Percentiles rank a stretch among this genome's conserved stretches.
These are phyloP conservation scores for Coemansia sp. DNA, from an alignment of 192 early-diverging fungal species.

Conservation along the genomic window DNA sequence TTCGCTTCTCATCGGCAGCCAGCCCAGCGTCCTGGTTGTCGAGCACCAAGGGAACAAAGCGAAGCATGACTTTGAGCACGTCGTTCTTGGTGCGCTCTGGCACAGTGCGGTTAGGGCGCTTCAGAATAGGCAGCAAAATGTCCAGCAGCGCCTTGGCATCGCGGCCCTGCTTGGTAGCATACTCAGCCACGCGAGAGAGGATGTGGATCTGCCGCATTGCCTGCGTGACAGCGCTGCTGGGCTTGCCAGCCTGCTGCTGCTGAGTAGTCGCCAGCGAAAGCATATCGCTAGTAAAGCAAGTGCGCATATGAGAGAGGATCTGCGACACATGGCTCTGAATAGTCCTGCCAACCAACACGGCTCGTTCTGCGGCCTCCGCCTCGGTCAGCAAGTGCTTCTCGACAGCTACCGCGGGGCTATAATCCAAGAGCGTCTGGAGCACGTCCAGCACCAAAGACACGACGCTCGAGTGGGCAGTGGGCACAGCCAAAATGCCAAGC, in stretches of 20 bases:
- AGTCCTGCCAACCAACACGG: slow-evolving; percentile 5
- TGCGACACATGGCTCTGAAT: slow-evolving; percentile 37
- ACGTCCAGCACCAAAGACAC: slow-evolving; percentile 69
- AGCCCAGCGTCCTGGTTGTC: not conserved
- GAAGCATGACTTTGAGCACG: slow-evolving; percentile 74
- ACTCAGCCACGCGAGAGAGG: slow-evolving; percentile 71
- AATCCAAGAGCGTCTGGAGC: slow-evolving; percentile 66
- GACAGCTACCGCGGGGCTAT: slow-evolving; percentile 32
- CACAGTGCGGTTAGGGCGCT: slow-evolving; percentile 65
- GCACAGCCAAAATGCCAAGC: slow-evolving; percentile 71
- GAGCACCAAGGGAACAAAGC: slow-evolving; percentile 77
- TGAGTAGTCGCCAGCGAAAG: not conserved
- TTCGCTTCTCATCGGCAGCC: slow-evolving; percentile 9
- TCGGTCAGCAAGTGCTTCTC: slow-evolving; percentile 44
- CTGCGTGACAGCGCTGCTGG: slow-evolving; percentile 55
- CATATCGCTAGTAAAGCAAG: slow-evolving; percentile 28
- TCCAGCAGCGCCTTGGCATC: slow-evolving; percentile 69
- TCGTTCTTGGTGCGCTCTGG: slow-evolving; percentile 80
- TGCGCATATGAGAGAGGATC: slow-evolving; percentile 44
- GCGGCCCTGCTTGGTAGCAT: slow-evolving; percentile 64
- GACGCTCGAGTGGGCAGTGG: slow-evolving; percentile 75
- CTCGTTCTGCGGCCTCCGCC: slow-evolving; percentile 22
- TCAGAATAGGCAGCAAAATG: slow-evolving; percentile 80
- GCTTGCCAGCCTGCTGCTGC: slow-evolving; percentile 15
- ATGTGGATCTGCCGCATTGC: slow-evolving; percentile 74